Evolutionary conservation across 1,284 basidiomycete species (phyloP), one percentile per base, ranked within the genome.

Genomic region (Ceratobasidium sp.): DNA sequence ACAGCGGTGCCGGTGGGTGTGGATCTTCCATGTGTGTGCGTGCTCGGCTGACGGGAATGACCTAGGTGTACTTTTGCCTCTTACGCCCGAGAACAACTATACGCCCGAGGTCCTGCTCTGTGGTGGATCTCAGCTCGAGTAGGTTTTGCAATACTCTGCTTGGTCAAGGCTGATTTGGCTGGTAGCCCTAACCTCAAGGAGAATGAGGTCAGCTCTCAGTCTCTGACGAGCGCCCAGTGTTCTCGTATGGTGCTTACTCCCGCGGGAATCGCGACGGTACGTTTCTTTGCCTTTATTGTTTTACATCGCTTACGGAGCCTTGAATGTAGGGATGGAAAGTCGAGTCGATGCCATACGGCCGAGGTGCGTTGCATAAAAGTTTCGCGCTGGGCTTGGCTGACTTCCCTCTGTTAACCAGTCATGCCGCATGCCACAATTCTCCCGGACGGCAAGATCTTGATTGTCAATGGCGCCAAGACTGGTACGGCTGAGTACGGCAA

Each of bases 61-160:
- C 46, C 91, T 91, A 16, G 92, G 87, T 3, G 82, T 93, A n/a
- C 87, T 96, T 30, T 89, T 96, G 3, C 94, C 94, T 12, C 85
- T 96, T 5, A 88, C 88, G 2, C 88, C 89, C 89, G 94, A 30
- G 27, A 30, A 30, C 27, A 30, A 30, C 27, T 30, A 30, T 30
- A 30, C 27, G 27, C 27, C 27, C 0, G 91, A 93, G 80, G 85
- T 96, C 55, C 85, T 96, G 20, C 84, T 96, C 46, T 96, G 94
- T 78, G 94, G 94, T 23, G 94, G 94, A 10, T 94, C 93, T 18
- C 27, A 70, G 20, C 52, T 70, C 20, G 4, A 48, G 67, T 70
- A 48, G 3, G 67, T 68, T 14, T 7, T 60, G 16, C 16, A 7
- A 16, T 60, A 16, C 16, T 14, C n/a, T 30, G 16, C 16, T 14